Evolutionary conservation across 78 protist genomes (phyloP), one percentile per base, ranked within the genome.

Genomic region (Speleostelium caveatum): DNA sequence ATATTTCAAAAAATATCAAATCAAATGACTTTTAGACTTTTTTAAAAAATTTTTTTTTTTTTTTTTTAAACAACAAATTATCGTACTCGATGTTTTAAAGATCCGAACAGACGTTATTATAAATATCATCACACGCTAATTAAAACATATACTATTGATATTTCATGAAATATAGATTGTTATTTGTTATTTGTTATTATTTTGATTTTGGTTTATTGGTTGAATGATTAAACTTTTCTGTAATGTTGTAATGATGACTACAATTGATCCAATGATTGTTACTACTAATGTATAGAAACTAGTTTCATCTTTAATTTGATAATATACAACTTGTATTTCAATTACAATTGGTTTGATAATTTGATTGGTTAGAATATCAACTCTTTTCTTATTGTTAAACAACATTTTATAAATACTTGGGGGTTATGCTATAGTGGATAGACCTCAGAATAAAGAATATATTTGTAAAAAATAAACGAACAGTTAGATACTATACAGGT

Each of bases 381-480:
- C 28, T 32, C 22, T 33, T 24, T 8, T 7, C 51, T 59, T 16
- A 28, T 42, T n/a, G 61, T 32, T 0, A 38, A 8, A 32, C 51
- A 30, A 33, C 89, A 80, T 38, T 21, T 12, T 2, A 80, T 22
- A 32, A 41, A 83, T 0, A 83, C 3, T 5, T 30, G 10, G 26
- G 91, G n/a, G 91, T 19, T 60, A 26, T 0, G 68, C 38, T 1
- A 83, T 59, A 0, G 24, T 30, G 0, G 91, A 56, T 45, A 55
- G 58, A 30, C 91, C n/a, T 32, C 10, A 65, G 8, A 3, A 8
- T 26, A 10, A 41, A 26, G 8, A 33, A 17, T 41, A 79, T 77
- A 36, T 83, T 83, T 60, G 67, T 77, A 45, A 69, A 83, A 16
- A 77, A 36, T 36, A 83, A 51, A 83, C 69, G 91, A 58, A 83